Base-by-base conservation (phyloP, 1,139 yeast species). In the Magnusiomyces magnusii region DNA sequence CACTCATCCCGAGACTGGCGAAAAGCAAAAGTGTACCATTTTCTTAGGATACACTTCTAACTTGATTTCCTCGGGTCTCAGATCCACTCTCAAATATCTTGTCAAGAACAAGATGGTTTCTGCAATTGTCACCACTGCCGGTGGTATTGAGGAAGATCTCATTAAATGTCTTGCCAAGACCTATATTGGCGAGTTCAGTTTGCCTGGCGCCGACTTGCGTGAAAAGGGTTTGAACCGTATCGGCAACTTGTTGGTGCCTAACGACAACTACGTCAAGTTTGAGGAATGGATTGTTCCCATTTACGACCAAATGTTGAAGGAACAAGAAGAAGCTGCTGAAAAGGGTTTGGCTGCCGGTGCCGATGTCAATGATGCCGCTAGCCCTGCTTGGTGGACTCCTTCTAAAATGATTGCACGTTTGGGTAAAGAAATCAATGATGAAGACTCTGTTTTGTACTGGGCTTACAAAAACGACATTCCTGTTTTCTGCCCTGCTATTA, bases 261-360 rank as follows among this genome's bases (percentile, higher is more conserved):
- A 93, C 73, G 99, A 95, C 73, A 93, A 93, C 77, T 93, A 93
- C 76, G 92, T 98, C 78, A 85, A 84, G 70, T 93, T 93, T 69
- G 99, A 93, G 75, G 99, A 95, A 73, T 93, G 99, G 99, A 88
- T 93, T 66, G 95, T 93, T 42, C 99, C 99, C 39, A 81, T 93
- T 58, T 80, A 93, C 67, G 97, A 92, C 71, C 82, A 77, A 58
- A 84, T 92, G 83, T 79, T 92, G 61, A 87, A 87, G 68, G 99
- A 93, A 74, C 99, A 93, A 76, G 90, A 87, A 67, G 85, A 74
- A 56, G 84, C 81, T 60, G 81, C 83, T 66, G 73, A 76, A 59
- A 76, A 79, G 64, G 24, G 47, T 9, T 21, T 52, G 25, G 61
- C 63, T 36, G 67, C 67, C 21, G 73, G 76, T 34, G 68, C 68